These are phyloP conservation scores for Isatis tinctoria DNA, from an alignment of 345 rosid species.

Conservation along the genomic window DNA sequence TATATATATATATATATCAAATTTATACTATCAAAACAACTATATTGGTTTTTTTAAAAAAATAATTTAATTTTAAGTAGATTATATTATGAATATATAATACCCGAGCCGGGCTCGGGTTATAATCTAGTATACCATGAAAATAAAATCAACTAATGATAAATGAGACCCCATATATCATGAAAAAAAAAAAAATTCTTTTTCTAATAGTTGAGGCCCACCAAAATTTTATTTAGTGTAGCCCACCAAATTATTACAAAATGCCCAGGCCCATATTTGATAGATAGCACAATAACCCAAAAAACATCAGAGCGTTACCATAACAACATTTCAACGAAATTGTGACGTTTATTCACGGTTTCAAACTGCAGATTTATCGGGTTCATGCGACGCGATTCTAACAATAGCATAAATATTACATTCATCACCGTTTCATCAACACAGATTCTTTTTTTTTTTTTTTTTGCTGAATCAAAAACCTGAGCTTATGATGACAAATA, in stretches of 20 bases:
- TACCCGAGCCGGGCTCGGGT: no score
- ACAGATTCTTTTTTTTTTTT: neutral
- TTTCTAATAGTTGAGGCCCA: no score
- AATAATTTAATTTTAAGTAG: no score
- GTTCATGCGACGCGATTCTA: neutral
- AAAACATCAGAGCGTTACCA: neutral
- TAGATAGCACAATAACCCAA: neutral
- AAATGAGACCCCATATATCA: no score
- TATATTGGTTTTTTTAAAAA: no score
- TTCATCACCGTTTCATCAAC: neutral
- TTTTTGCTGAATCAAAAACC: neutral
- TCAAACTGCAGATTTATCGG: neutral
- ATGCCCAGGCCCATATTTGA: neutral
- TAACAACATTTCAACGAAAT: neutral
- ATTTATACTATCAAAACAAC: no score
- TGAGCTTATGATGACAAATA: neutral
- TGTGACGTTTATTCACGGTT: neutral
- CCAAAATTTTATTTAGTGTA: no score
- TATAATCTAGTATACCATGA: no score
- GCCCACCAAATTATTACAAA: neutral
- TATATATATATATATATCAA: no score
- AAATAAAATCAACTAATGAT: no score
- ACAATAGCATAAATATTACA: neutral
- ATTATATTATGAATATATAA: no score
- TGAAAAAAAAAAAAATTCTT: neutral